Conservation (phyloP, 2,329 filamentous ascomycete genomes). For the Cladosporium sp. region DNA sequence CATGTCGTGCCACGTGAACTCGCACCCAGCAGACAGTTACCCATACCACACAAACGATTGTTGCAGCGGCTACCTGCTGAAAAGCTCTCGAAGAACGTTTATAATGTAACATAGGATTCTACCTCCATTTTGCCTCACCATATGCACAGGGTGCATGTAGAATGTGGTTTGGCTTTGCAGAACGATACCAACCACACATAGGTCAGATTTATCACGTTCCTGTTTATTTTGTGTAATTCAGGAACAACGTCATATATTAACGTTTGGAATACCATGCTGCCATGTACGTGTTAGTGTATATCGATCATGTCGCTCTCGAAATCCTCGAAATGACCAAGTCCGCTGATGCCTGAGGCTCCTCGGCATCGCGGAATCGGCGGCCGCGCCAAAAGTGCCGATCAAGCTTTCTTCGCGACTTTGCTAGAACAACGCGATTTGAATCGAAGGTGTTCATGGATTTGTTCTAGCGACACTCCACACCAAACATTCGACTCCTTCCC, state of each 20-base stretch:
- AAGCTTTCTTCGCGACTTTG: conserved; percentile 21
- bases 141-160: background rate
- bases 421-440: conserved; percentile 8
- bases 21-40: background rate
- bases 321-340: background rate
- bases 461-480: background rate
- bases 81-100: background rate
- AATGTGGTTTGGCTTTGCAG: background rate
- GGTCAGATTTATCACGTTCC: background rate
- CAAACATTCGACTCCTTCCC: background rate
- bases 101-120: background rate
- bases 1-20: background rate
- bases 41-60: background rate
- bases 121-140: background rate
- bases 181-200: background rate
- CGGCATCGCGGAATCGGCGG: conserved; percentile 10
- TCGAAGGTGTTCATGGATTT: conserved; percentile 1
- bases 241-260: background rate
- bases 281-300: background rate
- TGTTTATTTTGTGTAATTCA: background rate
- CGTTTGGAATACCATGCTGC: background rate
- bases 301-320: background rate
- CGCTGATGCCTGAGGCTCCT: conserved; percentile 15
- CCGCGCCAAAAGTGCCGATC: conserved; percentile 17
- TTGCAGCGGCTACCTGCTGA: background rate